These are phyloP conservation scores for Dicorynia guianensis DNA, from an alignment of 306 rosid species.

Conservation along the genomic window DNA sequence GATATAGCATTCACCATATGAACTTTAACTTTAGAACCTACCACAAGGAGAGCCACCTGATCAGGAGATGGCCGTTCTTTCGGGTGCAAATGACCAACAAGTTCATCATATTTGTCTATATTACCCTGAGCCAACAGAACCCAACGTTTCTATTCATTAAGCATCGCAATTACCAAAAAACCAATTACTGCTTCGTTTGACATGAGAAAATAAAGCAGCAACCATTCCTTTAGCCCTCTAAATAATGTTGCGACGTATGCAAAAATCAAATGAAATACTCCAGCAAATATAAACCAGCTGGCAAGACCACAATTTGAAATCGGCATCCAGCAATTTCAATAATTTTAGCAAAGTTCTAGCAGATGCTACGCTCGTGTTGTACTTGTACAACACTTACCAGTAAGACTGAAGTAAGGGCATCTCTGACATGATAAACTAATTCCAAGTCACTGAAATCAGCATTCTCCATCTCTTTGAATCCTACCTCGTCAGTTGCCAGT, in stretches of 20 bases:
- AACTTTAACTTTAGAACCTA: slow-evolving; percentile 26
- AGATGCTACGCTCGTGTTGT: not conserved
- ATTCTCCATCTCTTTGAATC: slow-evolving; percentile 49
- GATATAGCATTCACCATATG: not conserved
- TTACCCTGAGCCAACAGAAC: slow-evolving; percentile 48
- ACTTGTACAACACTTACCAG: slow-evolving; percentile 49
- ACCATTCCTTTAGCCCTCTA: not conserved
- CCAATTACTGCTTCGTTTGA: not conserved
- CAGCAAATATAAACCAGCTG: not conserved
- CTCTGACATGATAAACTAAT: slow-evolving; percentile 54
- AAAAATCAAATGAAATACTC: not conserved
- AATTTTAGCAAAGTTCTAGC: not conserved
- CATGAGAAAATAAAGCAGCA: not conserved
- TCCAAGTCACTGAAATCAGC: slow-evolving; percentile 60
- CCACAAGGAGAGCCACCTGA: slow-evolving; percentile 58
- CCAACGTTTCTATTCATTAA: not conserved
- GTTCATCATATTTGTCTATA: slow-evolving; percentile 48
- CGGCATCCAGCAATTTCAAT: too few species aligned
- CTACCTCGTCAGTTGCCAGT: slow-evolving; percentile 22
- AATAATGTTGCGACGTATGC: not conserved
- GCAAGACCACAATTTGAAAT: too few species aligned
- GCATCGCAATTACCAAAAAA: not conserved
- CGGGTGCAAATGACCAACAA: slow-evolving; percentile 43
- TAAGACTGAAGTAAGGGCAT: slow-evolving; percentile 59
- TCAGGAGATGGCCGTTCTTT: slow-evolving; percentile 23